These are phyloP conservation scores for Teunomyces pallodes DNA, from an alignment of 805 yeast species.

Conservation along the genomic window DNA sequence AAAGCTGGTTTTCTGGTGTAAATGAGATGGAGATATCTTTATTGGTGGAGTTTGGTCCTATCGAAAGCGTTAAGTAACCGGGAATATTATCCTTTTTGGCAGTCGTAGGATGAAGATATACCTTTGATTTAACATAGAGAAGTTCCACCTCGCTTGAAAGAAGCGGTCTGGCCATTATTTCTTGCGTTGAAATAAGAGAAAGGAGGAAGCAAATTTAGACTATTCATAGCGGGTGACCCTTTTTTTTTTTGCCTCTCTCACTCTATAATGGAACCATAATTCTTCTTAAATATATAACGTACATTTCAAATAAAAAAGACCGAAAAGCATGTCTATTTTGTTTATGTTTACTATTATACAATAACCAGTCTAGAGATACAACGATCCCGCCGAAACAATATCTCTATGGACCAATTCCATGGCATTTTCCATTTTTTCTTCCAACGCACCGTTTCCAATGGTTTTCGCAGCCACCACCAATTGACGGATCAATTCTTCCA, in stretches of 20 bases:
- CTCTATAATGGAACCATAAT: no score
- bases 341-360: background rate
- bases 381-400: constrained; percentile 93
- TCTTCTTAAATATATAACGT: no score
- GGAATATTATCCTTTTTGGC: constrained; percentile 72
- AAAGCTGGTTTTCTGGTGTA: constrained; percentile 56
- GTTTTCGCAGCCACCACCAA: constrained; percentile 89
- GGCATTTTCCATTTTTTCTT: constrained; percentile 84
- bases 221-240: background rate
- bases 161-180: constrained; percentile 3
- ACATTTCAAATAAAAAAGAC: background rate
- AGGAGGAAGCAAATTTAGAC: background rate
- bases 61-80: constrained; percentile 70
- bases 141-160: constrained; percentile 41
- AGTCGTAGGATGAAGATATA: constrained; percentile 78
- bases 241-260: background rate
- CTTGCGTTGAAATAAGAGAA: background rate
- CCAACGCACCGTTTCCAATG: constrained; percentile 85
- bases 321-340: background rate
- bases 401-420: constrained; percentile 88
- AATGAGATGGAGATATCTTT: constrained; percentile 63
- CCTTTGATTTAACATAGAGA: constrained; percentile 61
- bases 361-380: constrained; percentile 53
- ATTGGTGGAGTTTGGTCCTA: constrained; percentile 50
- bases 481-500: constrained; percentile 91